Percentiles rank a stretch among this genome's conserved stretches.
phyloP scores from a whole-genome alignment of 768 basidiomycete species.

The Podaxis mareebaensis region DNA sequence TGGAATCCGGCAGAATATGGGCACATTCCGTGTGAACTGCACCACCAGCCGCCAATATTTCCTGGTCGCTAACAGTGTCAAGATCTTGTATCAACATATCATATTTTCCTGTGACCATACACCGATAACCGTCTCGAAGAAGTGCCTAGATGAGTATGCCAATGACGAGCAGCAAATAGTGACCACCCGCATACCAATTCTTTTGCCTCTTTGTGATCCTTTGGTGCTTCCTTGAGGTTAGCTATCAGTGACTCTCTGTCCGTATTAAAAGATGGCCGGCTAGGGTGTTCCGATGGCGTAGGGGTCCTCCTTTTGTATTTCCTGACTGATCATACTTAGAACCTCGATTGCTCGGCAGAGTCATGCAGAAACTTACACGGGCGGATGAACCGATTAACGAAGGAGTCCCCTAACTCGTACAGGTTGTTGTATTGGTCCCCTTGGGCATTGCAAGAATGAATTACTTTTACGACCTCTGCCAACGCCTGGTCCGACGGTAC shows the following conservation, averaged over 20 bases:
- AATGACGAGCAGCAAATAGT: not conserved
- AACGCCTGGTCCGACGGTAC: not conserved
- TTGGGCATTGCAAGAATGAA: not conserved
- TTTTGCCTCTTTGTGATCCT: not conserved
- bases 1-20: too few species aligned
- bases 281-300: not conserved
- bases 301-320: not conserved
- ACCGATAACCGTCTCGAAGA: too few species aligned
- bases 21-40: not conserved
- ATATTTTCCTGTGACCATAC: not conserved
- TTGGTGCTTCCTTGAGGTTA: too few species aligned
- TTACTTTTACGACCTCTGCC: not conserved
- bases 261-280: not conserved
- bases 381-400: too few species aligned
- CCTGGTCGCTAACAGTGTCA: not conserved
- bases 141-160: too few species aligned
- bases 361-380: too few species aligned
- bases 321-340: too few species aligned
- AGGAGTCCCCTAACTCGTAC: too few species aligned
- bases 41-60: not conserved
- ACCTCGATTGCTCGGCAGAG: too few species aligned
- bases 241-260: not conserved
- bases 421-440: too few species aligned
- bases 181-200: not conserved
- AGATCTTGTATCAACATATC: not conserved